Conservation (phyloP, 1,139 yeast genomes). For the Kodamaea suecica region DNA sequence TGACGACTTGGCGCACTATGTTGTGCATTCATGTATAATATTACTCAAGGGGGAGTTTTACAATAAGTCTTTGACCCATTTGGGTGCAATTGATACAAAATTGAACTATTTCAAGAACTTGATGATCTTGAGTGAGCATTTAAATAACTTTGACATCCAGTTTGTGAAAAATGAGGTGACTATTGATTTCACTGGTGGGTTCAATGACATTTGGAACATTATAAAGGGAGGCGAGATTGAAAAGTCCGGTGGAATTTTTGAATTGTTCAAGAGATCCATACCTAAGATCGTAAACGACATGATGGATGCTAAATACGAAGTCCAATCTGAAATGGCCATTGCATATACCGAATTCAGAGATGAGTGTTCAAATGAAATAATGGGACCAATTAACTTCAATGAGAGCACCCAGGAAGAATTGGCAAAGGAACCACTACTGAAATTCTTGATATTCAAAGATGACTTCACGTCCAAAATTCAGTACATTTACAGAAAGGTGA, state of each 20-base stretch:
- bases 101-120: slow-evolving; percentile 72
- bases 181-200: slow-evolving; percentile 73
- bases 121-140: slow-evolving; percentile 64
- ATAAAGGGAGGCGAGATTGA: slow-evolving; percentile 38
- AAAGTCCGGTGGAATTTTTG: slow-evolving; percentile 47
- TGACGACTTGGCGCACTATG: slow-evolving; percentile 85
- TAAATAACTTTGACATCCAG: slow-evolving; percentile 79
- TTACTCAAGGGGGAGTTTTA: slow-evolving; percentile 54
- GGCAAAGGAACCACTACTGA: slow-evolving; percentile 5
- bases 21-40: slow-evolving; percentile 72
- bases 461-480: slow-evolving; percentile 55
- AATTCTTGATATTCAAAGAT: slow-evolving; percentile 37
- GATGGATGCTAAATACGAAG: slow-evolving; percentile 80
- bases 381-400: slow-evolving; percentile 29
- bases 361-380: slow-evolving; percentile 35
- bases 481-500: slow-evolving; percentile 49
- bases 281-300: slow-evolving; percentile 83
- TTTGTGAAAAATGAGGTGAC: slow-evolving; percentile 67
- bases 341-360: slow-evolving; percentile 62
- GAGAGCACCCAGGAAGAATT: slow-evolving; percentile 18
- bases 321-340: slow-evolving; percentile 69
- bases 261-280: slow-evolving; percentile 63
- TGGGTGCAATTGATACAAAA: slow-evolving; percentile 54
- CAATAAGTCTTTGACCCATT: slow-evolving; percentile 36
- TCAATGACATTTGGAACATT: slow-evolving; percentile 54